Conservation (phyloP, 2,329 filamentous ascomycete species). For the Cladosporium sp. region DNA sequence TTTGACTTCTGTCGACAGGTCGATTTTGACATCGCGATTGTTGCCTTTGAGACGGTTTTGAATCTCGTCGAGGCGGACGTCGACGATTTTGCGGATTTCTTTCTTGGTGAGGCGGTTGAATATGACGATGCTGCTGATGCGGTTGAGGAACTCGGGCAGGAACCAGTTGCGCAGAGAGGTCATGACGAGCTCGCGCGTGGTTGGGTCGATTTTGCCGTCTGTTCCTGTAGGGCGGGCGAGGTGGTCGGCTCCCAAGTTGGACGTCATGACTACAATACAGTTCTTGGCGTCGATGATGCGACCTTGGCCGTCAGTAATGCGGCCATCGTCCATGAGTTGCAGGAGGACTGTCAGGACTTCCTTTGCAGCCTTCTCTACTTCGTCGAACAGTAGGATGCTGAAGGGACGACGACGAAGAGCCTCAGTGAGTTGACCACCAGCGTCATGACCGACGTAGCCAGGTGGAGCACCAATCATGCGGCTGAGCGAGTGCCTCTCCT, state of each 20-base stretch:
- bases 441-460: constrained; percentile 94
- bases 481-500: constrained; percentile 90
- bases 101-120: constrained; percentile 90
- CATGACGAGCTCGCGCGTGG: constrained; percentile 86
- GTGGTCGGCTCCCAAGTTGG: constrained; percentile 91
- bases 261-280: constrained; percentile 99
- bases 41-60: constrained; percentile 87
- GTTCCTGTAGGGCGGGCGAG: constrained; percentile 73
- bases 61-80: constrained; percentile 80
- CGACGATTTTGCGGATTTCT: constrained; percentile 94
- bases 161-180: constrained; percentile 90
- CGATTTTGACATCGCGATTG: constrained; percentile 76
- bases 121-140: constrained; percentile 92
- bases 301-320: constrained; percentile 97
- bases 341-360: constrained; percentile 93
- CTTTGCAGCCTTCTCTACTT: constrained; percentile 98
- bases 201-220: constrained; percentile 80
- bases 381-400: constrained; percentile 95
- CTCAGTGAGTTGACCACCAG: constrained; percentile 93
- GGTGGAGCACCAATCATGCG: constrained; percentile 97
- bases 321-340: constrained; percentile 99
- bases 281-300: constrained; percentile 92
- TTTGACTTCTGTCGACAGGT: constrained; percentile 79
- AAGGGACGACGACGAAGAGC: constrained; percentile 90
- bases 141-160: constrained; percentile 96